These are phyloP conservation scores for Orbilia quercus DNA, from an alignment of 2,329 filamentous ascomycete genomes.

Conservation along the genomic window DNA sequence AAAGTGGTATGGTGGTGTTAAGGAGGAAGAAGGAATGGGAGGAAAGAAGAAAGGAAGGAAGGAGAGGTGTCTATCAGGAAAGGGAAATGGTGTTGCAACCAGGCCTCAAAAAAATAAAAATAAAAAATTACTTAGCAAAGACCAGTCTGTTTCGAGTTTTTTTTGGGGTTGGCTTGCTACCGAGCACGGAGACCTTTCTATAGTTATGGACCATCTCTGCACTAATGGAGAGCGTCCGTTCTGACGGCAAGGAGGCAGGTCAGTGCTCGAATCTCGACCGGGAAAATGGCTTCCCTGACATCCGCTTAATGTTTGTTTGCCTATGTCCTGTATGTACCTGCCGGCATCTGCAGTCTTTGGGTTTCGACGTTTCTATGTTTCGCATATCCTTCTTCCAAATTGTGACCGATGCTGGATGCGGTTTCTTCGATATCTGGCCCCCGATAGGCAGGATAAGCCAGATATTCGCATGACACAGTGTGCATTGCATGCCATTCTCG, in stretches of 20 bases:
- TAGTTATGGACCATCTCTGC: constrained; percentile 22
- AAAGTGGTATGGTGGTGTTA: constrained; percentile 14
- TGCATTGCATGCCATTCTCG: constrained; percentile 37
- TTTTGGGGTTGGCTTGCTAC: constrained; percentile 28
- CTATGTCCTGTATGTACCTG: no score
- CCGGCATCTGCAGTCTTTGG: no score
- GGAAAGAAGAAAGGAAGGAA: no score
- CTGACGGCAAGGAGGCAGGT: constrained; percentile 44
- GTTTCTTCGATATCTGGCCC: constrained; percentile 23
- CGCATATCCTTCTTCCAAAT: background rate
- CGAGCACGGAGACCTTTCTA: constrained; percentile 44
- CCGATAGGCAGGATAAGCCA: constrained; percentile 47
- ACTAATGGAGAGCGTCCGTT: constrained; percentile 26
- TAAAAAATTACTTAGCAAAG: no score
- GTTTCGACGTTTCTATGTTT: no score
- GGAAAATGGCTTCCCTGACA: constrained; percentile 14
- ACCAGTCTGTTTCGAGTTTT: constrained; percentile 51
- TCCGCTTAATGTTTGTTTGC: no score
- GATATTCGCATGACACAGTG: constrained; percentile 49
- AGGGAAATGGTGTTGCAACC: constrained; percentile 48
- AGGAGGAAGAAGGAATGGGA: no score
- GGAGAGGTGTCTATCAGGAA: constrained; percentile 22
- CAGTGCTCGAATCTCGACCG: constrained; percentile 27
- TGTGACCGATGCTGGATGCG: background rate
- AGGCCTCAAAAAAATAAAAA: no score